Evolutionary conservation across 257 asterid species (phyloP).

Genomic region (Handroanthus guayacan): DNA sequence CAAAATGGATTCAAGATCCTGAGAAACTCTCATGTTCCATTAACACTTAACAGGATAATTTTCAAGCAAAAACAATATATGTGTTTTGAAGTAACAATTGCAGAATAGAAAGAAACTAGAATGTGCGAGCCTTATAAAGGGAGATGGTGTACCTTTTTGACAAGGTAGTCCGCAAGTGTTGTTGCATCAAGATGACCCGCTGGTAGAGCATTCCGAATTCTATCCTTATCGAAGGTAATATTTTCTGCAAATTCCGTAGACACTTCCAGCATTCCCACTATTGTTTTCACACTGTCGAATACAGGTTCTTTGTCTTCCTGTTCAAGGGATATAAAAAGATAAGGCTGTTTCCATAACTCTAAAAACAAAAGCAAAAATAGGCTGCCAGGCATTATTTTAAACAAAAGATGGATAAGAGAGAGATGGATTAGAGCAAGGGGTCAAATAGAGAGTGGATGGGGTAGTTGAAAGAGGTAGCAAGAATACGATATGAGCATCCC

Average conservation of each 20-base stretch:
- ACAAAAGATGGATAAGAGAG: constrained; percentile 3
- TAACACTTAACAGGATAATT: background rate
- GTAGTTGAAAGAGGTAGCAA: background rate
- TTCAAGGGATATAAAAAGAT: constrained; percentile 15
- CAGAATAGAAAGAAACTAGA: constrained; percentile 2
- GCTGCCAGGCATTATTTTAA: constrained; percentile 2
- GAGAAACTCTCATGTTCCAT: background rate
- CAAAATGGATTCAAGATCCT: background rate
- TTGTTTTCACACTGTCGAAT: constrained; percentile 89
- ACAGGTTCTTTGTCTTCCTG: constrained; percentile 99
- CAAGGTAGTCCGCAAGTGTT: constrained; percentile 96
- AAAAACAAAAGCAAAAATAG: constrained; percentile 2
- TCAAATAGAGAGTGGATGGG: background rate
- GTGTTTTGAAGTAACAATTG: background rate
- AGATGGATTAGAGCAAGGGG: constrained; percentile 8
- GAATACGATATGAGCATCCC: background rate
- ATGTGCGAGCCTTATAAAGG: background rate
- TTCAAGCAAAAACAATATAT: background rate
- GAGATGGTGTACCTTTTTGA: constrained; percentile 69
- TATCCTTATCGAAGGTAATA: constrained; percentile 70
- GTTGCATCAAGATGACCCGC: constrained; percentile 99
- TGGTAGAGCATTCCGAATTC: constrained; percentile 76
- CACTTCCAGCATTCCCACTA: constrained; percentile 96
- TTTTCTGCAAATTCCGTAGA: constrained; percentile 95
- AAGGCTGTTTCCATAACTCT: constrained; percentile 7